Evolutionary conservation across 2,329 filamentous ascomycete species (phyloP), one percentile per base, ranked within the genome.

Genomic region (Trichoderma sp.): DNA sequence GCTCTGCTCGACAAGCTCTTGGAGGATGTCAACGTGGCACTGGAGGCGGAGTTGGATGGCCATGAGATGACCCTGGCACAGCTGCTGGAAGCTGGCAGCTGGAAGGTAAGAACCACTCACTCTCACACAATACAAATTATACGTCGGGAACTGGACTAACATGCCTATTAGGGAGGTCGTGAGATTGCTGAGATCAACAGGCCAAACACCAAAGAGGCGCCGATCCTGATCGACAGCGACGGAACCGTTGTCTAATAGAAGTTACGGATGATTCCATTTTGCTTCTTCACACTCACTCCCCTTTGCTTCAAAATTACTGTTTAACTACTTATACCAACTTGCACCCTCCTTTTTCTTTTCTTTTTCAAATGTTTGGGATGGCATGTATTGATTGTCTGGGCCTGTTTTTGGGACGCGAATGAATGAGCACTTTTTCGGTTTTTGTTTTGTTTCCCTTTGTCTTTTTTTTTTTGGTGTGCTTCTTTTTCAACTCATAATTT

Each of bases 131-230:
- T 32, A 2, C 57, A 34, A 13, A 15, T 15, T 15, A 7, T 20
- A 34, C 4, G 7, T n/a, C 5, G 2, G n/a, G 30, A 34, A 59
- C 57, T 34, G 13, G 50, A 23, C 70, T 72, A 50, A 72, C 53
- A 34, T 28, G 6, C 26, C 4, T 2, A 15, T 69, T 72, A 88
- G 95, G 95, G 95, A 77, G 96, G 96, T 72, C 91, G 96, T 79
- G 96, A 98, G 83, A 92, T 98, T 80, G 96, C 96, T 74, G 95
- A 98, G 84, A 94, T 98, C 74, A 95, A 94, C 76, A 88, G 96
- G 76, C 96, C 96, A 26, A 98, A 98, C 78, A 98, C 96, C 67
- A 97, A 96, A 83, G 94, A 97, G 80, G 94, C 95, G 36, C 96
- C 96, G 5, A 98, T 99, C 79, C 91, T 98, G 83, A 98, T 98